Evolutionary conservation across 441 rosid genomes (phyloP).

Genomic region (Melastoma candidum): DNA sequence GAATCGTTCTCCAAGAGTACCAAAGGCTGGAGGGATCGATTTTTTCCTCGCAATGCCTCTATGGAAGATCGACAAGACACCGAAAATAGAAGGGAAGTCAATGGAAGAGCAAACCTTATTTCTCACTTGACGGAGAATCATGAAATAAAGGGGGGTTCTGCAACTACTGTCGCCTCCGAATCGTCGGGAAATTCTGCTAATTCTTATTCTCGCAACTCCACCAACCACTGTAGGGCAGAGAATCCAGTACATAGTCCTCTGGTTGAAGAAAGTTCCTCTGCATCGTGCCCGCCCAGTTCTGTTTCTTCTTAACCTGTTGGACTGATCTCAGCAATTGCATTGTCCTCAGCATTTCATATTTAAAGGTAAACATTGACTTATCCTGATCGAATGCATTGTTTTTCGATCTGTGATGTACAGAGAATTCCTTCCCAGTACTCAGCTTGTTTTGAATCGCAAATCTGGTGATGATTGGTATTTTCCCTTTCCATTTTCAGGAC

Average conservation of each 20-base stretch:
- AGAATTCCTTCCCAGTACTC: too few relatives aligned
- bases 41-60: conserved; percentile 40
- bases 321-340: conserved; percentile 19
- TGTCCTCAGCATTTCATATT: conserved; percentile 47
- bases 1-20: conserved; percentile 48
- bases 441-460: too few relatives aligned
- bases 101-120: conserved; percentile 38
- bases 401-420: too few relatives aligned
- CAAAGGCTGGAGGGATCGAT: conserved; percentile 54
- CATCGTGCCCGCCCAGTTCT: conserved; percentile 31
- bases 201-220: conserved; percentile 18
- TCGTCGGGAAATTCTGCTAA: conserved; percentile 26
- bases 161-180: conserved; percentile 21
- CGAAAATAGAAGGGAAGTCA: conserved; percentile 45
- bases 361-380: conserved; percentile 31
- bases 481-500: too few relatives aligned
- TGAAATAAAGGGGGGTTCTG: conserved; percentile 41
- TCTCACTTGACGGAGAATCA: conserved; percentile 44
- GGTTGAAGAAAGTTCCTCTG: conserved; percentile 19
- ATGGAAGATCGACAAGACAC: conserved; percentile 34
- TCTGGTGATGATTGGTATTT: too few relatives aligned
- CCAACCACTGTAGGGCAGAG: conserved; percentile 16
- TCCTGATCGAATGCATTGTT: too few relatives aligned
- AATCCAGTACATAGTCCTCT: conserved; percentile 4
- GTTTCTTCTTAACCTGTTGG: conserved; percentile 23